Evolutionary conservation across 2,329 filamentous ascomycete genomes (phyloP).

Genomic region (Diplodia sapinea): DNA sequence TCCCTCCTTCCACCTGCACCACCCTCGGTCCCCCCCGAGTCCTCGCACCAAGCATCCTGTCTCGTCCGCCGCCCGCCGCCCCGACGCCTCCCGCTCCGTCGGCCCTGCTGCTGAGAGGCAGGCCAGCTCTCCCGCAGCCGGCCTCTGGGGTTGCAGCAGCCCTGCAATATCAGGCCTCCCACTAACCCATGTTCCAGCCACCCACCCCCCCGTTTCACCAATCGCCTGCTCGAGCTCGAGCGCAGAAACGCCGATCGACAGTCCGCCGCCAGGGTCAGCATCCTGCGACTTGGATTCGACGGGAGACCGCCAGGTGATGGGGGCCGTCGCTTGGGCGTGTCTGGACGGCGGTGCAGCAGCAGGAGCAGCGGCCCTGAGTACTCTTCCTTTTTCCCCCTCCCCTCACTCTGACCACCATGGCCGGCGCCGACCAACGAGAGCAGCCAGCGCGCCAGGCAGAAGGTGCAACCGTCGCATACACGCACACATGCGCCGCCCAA

Average conservation of each 20-base stretch:
- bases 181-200: constrained; percentile 32
- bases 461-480: constrained; percentile 23
- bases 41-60: constrained; percentile 11
- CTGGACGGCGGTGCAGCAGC: constrained; percentile 9
- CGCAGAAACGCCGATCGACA: constrained; percentile 32
- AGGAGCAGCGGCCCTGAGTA: constrained; percentile 2
- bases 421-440: background rate
- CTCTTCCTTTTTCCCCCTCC: constrained; percentile 4
- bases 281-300: constrained; percentile 28
- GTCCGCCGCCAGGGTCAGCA: constrained; percentile 27
- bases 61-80: constrained; percentile 14
- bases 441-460: constrained; percentile 8
- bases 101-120: constrained; percentile 19
- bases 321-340: background rate
- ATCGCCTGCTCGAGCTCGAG: constrained; percentile 32
- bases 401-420: constrained; percentile 17
- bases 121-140: constrained; percentile 11
- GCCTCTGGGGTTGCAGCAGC: constrained; percentile 30
- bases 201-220: constrained; percentile 31
- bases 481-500: background rate
- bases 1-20: background rate
- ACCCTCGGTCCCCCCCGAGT: background rate
- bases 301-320: constrained; percentile 25
- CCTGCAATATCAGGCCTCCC: constrained; percentile 31
- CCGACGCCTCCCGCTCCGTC: constrained; percentile 19